These are phyloP conservation scores for Flaveria brownii DNA, from an alignment of 129 eudicot species.

Conservation along the genomic window DNA sequence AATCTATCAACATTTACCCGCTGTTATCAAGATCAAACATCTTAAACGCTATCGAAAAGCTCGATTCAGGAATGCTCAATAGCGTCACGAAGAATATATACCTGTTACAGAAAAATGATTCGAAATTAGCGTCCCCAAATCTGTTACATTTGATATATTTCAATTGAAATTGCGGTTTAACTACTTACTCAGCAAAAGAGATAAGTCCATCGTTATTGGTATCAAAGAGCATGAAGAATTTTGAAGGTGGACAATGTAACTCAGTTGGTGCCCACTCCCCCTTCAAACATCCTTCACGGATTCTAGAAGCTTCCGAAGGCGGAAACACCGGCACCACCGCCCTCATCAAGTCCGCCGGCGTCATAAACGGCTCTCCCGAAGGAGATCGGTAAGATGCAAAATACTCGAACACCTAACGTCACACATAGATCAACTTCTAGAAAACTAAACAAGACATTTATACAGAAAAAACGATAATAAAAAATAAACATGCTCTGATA, in stretches of 20 bases:
- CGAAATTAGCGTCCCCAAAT: conserved; percentile 1
- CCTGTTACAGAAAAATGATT: conserved; percentile 37
- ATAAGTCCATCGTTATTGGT: conserved; percentile 81
- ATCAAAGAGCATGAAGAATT: conserved; percentile 92
- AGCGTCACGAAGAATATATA: conserved; percentile 86
- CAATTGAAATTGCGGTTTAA: neutral
- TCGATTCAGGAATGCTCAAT: conserved; percentile 86
- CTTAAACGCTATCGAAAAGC: conserved; percentile 86
- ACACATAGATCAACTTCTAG: no score
- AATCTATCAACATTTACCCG: conserved; percentile 48
- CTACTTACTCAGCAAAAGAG: conserved; percentile 85
- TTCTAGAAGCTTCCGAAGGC: conserved; percentile 69
- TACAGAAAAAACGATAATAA: no score
- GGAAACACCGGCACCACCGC: conserved; percentile 96
- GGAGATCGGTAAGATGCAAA: conserved; percentile 64
- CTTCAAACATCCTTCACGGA: conserved; percentile 71
- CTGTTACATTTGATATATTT: neutral
- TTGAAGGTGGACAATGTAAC: conserved; percentile 65
- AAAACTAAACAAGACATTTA: no score
- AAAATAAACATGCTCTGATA: no score
- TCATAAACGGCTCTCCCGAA: conserved; percentile 70
- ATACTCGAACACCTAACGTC: conserved; percentile 76
- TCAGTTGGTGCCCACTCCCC: conserved; percentile 62
- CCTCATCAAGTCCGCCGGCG: conserved; percentile 89
- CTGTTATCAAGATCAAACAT: conserved; percentile 85